A percentile compares a stretch with the other conserved stretches of the same genome.
phyloP scores from a whole-genome alignment of 1,284 basidiomycete genomes.

The Pulchroboletus neoregius region DNA sequence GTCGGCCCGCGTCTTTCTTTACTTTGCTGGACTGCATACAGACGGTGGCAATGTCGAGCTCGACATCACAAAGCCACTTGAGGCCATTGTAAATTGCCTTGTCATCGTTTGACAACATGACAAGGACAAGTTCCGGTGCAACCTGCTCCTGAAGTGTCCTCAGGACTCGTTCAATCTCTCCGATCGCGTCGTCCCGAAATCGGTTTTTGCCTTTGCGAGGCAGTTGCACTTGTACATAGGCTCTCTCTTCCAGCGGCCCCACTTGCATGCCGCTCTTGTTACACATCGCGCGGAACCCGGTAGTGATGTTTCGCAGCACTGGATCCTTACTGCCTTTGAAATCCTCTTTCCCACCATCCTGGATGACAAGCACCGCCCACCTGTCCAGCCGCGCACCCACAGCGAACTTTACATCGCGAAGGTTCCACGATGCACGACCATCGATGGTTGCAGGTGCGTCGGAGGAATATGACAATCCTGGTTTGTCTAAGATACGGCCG shows the following conservation, averaged over 20 bases:
- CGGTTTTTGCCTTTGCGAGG: conserved; percentile 1
- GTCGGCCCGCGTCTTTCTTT: conserved; percentile 42
- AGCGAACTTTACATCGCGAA: conserved; percentile 58
- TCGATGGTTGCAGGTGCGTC: conserved; percentile 44
- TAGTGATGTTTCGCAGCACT: conserved; percentile 43
- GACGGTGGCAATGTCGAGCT: conserved; percentile 62
- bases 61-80: conserved; percentile 65
- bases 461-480: conserved; percentile 53
- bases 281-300: conserved; percentile 55
- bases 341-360: conserved; percentile 47
- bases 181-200: conserved; percentile 13
- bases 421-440: conserved; percentile 63
- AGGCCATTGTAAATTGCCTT: conserved; percentile 66
- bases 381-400: conserved; percentile 47
- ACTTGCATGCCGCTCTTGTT: conserved; percentile 52
- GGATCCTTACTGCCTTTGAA: conserved; percentile 44
- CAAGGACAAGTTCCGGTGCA: conserved; percentile 38
- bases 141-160: conserved; percentile 26
- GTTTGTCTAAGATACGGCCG: conserved; percentile 60
- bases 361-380: conserved; percentile 64
- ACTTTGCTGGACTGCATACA: conserved; percentile 66
- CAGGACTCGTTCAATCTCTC: conserved; percentile 24
- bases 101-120: conserved; percentile 64
- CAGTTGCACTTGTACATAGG: conserved; percentile 8
- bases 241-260: background rate